Evolutionary conservation across 2,329 filamentous ascomycete species (phyloP).

Genomic region (Pseudogymnoascus sp.): DNA sequence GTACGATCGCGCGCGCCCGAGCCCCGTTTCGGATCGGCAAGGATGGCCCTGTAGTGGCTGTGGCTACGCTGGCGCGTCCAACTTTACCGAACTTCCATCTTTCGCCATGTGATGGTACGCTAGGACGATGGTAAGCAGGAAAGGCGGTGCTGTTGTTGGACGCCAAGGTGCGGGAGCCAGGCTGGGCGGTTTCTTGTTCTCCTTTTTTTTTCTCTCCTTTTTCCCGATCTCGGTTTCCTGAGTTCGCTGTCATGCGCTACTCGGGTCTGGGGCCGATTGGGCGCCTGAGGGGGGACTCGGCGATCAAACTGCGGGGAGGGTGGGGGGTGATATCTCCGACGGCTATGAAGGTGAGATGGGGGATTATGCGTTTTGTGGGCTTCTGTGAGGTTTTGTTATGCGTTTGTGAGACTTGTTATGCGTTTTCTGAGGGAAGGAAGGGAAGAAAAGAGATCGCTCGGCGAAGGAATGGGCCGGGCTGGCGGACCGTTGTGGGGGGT

Average conservation of each 20-base stretch:
- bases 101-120: background rate
- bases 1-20: background rate
- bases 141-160: background rate
- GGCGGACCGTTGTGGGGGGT: background rate
- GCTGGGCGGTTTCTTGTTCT: background rate
- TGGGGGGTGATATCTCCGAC: background rate
- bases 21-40: background rate
- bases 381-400: background rate
- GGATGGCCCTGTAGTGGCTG: background rate
- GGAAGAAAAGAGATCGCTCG: background rate
- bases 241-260: background rate
- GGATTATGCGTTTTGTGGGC: slow-evolving; percentile 1
- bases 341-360: background rate
- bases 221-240: background rate
- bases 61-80: background rate
- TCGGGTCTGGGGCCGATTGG: background rate
- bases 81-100: background rate
- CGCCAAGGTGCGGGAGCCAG: background rate
- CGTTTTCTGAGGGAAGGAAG: background rate
- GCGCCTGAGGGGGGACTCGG: background rate
- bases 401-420: background rate
- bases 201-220: background rate
- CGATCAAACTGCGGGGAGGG: background rate
- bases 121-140: background rate
- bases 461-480: background rate